Evolutionary conservation across 805 yeast genomes (phyloP).

Genomic region (Dipodascopsis uninucleata): DNA sequence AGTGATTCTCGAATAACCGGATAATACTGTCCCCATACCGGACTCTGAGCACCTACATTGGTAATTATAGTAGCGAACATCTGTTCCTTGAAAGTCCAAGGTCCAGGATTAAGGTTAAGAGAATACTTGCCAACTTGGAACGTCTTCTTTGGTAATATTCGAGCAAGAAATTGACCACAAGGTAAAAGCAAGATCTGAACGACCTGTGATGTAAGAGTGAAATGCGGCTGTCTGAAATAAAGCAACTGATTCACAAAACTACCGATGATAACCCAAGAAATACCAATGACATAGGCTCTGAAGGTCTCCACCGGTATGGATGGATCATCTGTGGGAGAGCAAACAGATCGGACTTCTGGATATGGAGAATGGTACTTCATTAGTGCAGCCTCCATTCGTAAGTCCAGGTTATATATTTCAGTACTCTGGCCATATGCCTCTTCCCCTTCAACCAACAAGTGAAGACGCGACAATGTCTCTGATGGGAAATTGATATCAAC

Average conservation of each 20-base stretch:
- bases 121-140: conserved; percentile 41
- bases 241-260: conserved; percentile 57
- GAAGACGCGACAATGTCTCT: conserved; percentile 37
- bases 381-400: conserved; percentile 45
- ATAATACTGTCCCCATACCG: conserved; percentile 5
- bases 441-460: conserved; percentile 34
- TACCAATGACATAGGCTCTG: conserved; percentile 50
- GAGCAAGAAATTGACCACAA: conserved; percentile 47
- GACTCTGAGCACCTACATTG: conserved; percentile 6
- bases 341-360: conserved; percentile 49
- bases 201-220: conserved; percentile 50
- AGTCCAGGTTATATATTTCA: conserved; percentile 32
- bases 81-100: conserved; percentile 61
- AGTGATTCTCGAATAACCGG: conserved; percentile 7
- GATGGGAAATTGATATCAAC: conserved; percentile 48
- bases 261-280: conserved; percentile 52
- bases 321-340: conserved; percentile 40
- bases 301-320: conserved; percentile 46
- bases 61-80: conserved; percentile 51
- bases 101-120: conserved; percentile 54
- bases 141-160: conserved; percentile 45
- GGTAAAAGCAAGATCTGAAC: conserved; percentile 60
- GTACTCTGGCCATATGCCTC: conserved; percentile 25
- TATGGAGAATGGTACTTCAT: conserved; percentile 48
- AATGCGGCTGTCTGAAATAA: conserved; percentile 51